phyloP scores from a whole-genome alignment of 148 eudicot genomes.

The Chenopodium album region DNA sequence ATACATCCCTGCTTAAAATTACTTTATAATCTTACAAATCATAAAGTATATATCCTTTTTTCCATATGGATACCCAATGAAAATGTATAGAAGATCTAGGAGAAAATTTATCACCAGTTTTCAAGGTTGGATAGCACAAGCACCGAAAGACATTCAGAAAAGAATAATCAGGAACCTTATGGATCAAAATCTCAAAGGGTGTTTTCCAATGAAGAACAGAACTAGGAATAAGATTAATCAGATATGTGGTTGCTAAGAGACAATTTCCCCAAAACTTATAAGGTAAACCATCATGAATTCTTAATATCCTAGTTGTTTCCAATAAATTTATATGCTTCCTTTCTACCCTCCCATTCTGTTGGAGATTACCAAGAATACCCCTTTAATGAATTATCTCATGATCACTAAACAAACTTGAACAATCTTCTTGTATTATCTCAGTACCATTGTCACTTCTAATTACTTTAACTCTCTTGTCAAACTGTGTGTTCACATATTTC shows the following conservation, averaged over 20 bases:
- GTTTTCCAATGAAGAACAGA: not conserved
- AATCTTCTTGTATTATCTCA: not conserved
- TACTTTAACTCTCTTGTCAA: not conserved
- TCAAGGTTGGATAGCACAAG: not conserved
- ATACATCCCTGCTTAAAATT: not conserved
- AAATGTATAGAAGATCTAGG: not conserved
- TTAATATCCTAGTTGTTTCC: not conserved
- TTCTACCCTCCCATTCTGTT: slow-evolving; percentile 6
- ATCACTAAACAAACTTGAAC: not conserved
- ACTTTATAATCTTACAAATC: not conserved
- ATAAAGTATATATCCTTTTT: not conserved
- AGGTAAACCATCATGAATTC: not conserved
- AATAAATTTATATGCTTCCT: slow-evolving; percentile 7
- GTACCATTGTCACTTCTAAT: slow-evolving; percentile 11
- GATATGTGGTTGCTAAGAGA: not conserved
- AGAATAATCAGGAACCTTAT: not conserved
- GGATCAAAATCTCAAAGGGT: not conserved
- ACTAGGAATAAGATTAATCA: not conserved
- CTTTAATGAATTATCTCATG: not conserved
- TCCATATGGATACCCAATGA: not conserved
- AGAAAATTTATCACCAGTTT: not conserved
- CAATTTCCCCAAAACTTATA: not conserved
- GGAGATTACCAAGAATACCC: not conserved
- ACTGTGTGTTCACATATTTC: not conserved
- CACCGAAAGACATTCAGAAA: not conserved